phyloP scores from a whole-genome alignment of 345 rosid genomes.

The Cardamine chenopodiifolia region DNA sequence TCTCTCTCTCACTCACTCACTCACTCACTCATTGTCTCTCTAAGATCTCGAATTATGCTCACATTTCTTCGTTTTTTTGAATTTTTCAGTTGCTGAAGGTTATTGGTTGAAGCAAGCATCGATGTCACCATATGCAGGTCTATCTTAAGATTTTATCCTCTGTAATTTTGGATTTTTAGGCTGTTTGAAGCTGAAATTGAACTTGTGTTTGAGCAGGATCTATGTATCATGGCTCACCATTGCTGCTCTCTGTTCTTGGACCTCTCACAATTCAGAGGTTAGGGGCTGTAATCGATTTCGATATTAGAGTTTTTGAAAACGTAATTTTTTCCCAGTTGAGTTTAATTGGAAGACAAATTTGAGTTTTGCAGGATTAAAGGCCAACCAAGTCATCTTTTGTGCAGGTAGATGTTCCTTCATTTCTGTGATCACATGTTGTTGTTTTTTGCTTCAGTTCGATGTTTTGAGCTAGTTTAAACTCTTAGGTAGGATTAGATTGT shows the following conservation, averaged over 20 bases:
- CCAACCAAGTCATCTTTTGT: slow-evolving; percentile 66
- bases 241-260: slow-evolving; percentile 77
- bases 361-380: slow-evolving; percentile 69
- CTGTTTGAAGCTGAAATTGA: background rate
- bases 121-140: slow-evolving; percentile 93
- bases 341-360: slow-evolving; percentile 4
- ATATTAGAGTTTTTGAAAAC: background rate
- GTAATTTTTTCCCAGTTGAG: background rate
- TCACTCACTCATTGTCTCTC: background rate
- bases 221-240: slow-evolving; percentile 95
- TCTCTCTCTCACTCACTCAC: slow-evolving; percentile 12
- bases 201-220: slow-evolving; percentile 59
- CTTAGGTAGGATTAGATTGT: slow-evolving; percentile 1
- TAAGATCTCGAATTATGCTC: background rate
- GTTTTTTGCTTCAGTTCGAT: slow-evolving; percentile 1
- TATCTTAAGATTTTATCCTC: slow-evolving; percentile 22
- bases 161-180: background rate
- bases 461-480: background rate
- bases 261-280: slow-evolving; percentile 80
- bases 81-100: slow-evolving; percentile 82
- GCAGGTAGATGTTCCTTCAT: slow-evolving; percentile 54
- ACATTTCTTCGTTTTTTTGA: slow-evolving; percentile 6
- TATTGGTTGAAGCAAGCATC: slow-evolving; percentile 93
- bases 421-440: background rate
- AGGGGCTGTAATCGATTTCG: background rate